Percentiles rank a stretch among this genome's conserved stretches.
Evolutionary conservation across 495 filamentous ascomycete species (phyloP).

Genomic region (Sabuloglossum arenarium): DNA sequence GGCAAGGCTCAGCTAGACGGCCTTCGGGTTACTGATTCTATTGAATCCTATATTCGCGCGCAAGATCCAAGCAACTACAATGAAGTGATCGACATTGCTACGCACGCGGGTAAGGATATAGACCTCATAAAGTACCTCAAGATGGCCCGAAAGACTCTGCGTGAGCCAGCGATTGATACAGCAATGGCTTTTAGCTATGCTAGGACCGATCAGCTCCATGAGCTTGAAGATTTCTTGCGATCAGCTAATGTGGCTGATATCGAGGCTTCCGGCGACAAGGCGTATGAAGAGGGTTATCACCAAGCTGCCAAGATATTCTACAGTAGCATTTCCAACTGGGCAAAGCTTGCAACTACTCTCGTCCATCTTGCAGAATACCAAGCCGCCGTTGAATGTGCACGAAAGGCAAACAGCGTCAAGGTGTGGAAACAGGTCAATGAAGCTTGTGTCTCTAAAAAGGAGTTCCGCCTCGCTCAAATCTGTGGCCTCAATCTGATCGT

Average conservation of each 20-base stretch:
- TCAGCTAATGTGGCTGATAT: slow-evolving; percentile 87
- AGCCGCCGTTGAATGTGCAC: slow-evolving; percentile 91
- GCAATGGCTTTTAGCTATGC: slow-evolving; percentile 85
- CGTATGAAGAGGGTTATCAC: slow-evolving; percentile 83
- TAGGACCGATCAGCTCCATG: slow-evolving; percentile 70
- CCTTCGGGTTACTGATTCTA: slow-evolving; percentile 76
- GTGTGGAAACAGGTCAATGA: slow-evolving; percentile 99
- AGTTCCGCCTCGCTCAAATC: slow-evolving; percentile 97
- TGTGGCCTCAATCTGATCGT: slow-evolving; percentile 98
- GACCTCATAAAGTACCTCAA: slow-evolving; percentile 91
- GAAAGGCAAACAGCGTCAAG: slow-evolving; percentile 98
- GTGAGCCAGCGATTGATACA: slow-evolving; percentile 88
- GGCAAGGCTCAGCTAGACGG: slow-evolving; percentile 97
- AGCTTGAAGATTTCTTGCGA: slow-evolving; percentile 92
- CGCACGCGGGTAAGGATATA: slow-evolving; percentile 92
- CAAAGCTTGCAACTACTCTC: slow-evolving; percentile 89
- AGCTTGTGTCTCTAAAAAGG: slow-evolving; percentile 94
- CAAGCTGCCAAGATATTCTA: slow-evolving; percentile 98
- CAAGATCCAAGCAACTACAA: slow-evolving; percentile 79
- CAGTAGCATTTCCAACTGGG: slow-evolving; percentile 98
- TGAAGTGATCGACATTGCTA: slow-evolving; percentile 92
- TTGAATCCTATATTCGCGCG: slow-evolving; percentile 94
- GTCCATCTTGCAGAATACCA: slow-evolving; percentile 96
- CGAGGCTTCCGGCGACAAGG: slow-evolving; percentile 93
- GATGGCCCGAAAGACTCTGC: slow-evolving; percentile 92